Evolutionary conservation across 139 green algal species (phyloP), one percentile per base, ranked within the genome.

Genomic region (Gonium pectorale): DNA sequence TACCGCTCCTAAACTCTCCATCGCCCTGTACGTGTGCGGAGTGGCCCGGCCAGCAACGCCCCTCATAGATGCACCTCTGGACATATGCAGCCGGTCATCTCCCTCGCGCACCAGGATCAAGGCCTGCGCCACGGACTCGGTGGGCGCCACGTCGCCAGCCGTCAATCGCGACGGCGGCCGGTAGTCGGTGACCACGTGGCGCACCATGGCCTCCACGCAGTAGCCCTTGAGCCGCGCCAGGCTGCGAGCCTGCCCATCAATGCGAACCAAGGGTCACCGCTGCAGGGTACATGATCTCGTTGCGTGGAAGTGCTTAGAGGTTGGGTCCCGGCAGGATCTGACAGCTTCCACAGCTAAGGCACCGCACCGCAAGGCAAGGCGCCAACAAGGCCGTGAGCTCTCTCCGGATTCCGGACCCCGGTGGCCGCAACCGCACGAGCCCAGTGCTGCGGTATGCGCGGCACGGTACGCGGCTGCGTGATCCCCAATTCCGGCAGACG

Each of bases 241-340:
- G 40, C 68, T 77, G 24, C 68, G 43, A 21, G 68, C 68, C 68
- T 77, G 68, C n/a, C n/a, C n/a, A n/a, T n/a, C n/a, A n/a, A n/a
- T n/a, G n/a, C n/a, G n/a, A n/a, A n/a, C n/a, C n/a, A n/a, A 3
- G 26, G 67, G 9, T 22, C 6, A 17, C n/a, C 15, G 22, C 19
- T n/a, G 56, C 22, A n/a, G 22, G 6, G 56, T 64, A 15, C n/a
- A 27, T 17, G 13, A 56, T 17, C 49, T 26, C 13, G 13, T 56
- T 56, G 13, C 49, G 17, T 56, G 13, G 13, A 26, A 26, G 13
- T 13, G 49, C 49, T n/a, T n/a, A n/a, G n/a, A n/a, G n/a, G n/a
- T n/a, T n/a, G n/a, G n/a, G n/a, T n/a, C n/a, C n/a, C n/a, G n/a
- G n/a, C n/a, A n/a, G n/a, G n/a, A n/a, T n/a, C n/a, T n/a, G n/a